These are phyloP conservation scores for Fremontodendron californicum DNA, from an alignment of 345 rosid genomes.

Conservation along the genomic window DNA sequence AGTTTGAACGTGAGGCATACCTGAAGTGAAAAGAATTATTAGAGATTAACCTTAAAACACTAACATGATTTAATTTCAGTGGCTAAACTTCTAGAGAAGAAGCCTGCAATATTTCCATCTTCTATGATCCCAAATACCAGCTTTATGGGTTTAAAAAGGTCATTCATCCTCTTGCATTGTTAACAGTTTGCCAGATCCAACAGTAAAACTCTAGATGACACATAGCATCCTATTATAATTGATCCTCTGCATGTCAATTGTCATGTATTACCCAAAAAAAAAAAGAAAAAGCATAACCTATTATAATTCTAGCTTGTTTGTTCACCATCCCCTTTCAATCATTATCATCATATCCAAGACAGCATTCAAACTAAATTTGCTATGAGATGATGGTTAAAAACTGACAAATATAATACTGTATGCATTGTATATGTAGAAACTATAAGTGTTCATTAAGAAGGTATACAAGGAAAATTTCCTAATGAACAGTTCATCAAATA, in stretches of 20 bases:
- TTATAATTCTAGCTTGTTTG: neutral
- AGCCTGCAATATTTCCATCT: neutral
- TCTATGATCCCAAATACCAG: neutral
- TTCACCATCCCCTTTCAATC: neutral
- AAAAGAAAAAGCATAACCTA: neutral
- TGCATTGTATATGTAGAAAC: neutral
- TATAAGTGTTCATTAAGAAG: neutral
- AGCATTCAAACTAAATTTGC: neutral
- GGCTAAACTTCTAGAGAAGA: neutral
- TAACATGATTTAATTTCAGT: neutral
- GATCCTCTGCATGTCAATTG: neutral
- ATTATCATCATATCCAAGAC: neutral
- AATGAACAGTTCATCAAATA: neutral
- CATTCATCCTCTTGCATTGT: neutral
- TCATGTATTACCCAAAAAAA: neutral
- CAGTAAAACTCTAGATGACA: neutral
- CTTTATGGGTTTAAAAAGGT: neutral
- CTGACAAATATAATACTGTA: neutral
- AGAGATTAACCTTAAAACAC: neutral
- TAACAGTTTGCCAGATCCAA: too few species aligned
- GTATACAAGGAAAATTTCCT: neutral
- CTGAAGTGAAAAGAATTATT: slow-evolving; percentile 31
- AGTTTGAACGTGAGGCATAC: slow-evolving; percentile 53
- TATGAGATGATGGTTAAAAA: neutral
- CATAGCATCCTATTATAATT: neutral